Base-by-base conservation (phyloP, 1,284 basidiomycete species). In the Trametes sp. region DNA sequence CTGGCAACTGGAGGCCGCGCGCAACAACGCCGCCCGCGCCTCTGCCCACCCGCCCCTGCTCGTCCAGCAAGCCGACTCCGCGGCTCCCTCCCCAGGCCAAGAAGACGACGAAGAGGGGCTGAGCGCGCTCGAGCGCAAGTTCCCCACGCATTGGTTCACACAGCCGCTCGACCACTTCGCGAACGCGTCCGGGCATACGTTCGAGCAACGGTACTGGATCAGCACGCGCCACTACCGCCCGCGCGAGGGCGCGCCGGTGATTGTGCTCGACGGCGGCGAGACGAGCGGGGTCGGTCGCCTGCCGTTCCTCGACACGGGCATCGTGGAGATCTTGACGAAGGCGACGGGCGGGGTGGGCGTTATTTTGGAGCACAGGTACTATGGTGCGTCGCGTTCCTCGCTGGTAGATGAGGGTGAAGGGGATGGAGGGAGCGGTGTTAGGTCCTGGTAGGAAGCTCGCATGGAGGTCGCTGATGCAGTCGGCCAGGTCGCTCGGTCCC, bases 331-430 rank as follows among this genome's bases (percentile, higher is more conserved):
- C 63, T 82, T 98, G 48, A 82, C 94, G 1, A 87, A 87, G 58
- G 93, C 89, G 13, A 97, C 94, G 0, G 87, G 88, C 23, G 97
- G 97, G 4, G 77, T 94, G 8, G 90, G 91, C n/a, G 84, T 99
- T 49, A 87, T 98, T 10, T 82, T 98, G 31, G 97, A 99, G 74
- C 96, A 97, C 75, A 84, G 95, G 41, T 73, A 71, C 9, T 65
- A 66, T 48, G 60, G 58, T 65, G 29, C 31, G 59, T 21, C 38
- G 38, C 16, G 38, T 41, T 41, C 16, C n/a, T 41, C 7, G 38
- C 19, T 38, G 36, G 31, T 13, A 13, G 4, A 16, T 16, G 36
- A 8, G 36, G 36, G 36, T 16, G 36, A 10, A 38, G 8, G 16
- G 8, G 8, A 7, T 44, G 23, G 21, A 8, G n/a, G 41, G 41